Evolutionary conservation across 2,329 filamentous ascomycete genomes (phyloP), one percentile per base, ranked within the genome.

Genomic region (Pyricularia pennisetigena): DNA sequence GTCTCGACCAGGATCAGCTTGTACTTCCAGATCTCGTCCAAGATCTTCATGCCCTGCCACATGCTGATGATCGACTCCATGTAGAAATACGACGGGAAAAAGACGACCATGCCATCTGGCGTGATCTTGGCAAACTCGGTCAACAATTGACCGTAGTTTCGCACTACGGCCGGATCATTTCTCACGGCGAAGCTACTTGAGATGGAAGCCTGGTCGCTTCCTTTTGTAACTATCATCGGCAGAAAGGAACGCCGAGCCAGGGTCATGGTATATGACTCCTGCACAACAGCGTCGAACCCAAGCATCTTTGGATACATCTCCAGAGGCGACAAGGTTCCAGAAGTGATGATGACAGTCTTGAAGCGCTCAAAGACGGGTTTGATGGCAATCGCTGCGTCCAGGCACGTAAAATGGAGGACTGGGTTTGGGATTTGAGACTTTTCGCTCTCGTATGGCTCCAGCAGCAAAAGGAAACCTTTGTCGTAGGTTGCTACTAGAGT

Each of bases 271-370:
- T 99, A 99, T 0, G 96, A 99, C 78, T 99, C 94, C 76, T 98
- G 94, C 3, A 98, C 90, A 0, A 98, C 93, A 1, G 94, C 93
- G 10, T 85, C 85, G 79, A 99, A 99, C 67, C 93, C 91, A 29
- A 99, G 88, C 94, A 99, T 99, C 75, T 97, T 97, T 0, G 95
- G 96, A 75, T 99, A 99, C 91, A 99, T 99, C 76, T 99, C 96
- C 3, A 99, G 81, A 0, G 95, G 95, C 1, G 95, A 98, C 70
- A 99, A 93, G 1, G 95, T 99, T 71, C 95, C 95, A 0, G 95
- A 98, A 0, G 95, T 99, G 76, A 99, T 98, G 75, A 99, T 97
- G 71, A 99, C 95, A 1, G 95, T 98, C 78, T 92, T 94, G 78
- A 99, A 99, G 67, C 95, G 90, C 69, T 99, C 94, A 75, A 99